A percentile compares a stretch with the other conserved stretches of the same genome.
Evolutionary conservation across 805 yeast species (phyloP).

Genomic region (Komagataella pastoris): DNA sequence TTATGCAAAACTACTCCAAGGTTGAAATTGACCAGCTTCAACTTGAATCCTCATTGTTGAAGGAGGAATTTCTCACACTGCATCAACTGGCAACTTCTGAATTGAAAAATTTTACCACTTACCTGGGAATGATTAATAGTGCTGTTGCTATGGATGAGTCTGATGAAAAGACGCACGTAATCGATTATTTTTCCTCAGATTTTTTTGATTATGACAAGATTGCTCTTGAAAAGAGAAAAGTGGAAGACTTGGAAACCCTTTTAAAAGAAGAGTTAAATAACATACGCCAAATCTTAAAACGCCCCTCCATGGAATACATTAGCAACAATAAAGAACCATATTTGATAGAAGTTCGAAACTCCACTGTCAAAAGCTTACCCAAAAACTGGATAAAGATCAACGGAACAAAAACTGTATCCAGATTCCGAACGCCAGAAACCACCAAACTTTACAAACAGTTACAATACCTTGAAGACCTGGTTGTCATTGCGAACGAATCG

Average conservation of each 20-base stretch:
- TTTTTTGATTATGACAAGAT: constrained; percentile 25
- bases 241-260: constrained; percentile 28
- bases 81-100: constrained; percentile 7
- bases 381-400: constrained; percentile 65
- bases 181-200: constrained; percentile 27
- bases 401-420: constrained; percentile 51
- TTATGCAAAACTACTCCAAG: constrained; percentile 10
- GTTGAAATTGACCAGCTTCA: constrained; percentile 14
- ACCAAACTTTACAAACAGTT: constrained; percentile 34
- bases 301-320: constrained; percentile 44
- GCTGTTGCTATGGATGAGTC: constrained; percentile 37
- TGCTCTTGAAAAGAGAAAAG: constrained; percentile 24
- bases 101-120: constrained; percentile 14
- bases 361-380: constrained; percentile 47
- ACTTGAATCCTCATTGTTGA: constrained; percentile 14
- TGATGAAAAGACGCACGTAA: constrained; percentile 29
- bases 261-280: constrained; percentile 38
- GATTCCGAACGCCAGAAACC: constrained; percentile 60
- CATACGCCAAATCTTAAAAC: constrained; percentile 30
- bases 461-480: constrained; percentile 46
- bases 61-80: not conserved
- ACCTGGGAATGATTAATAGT: constrained; percentile 37
- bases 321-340: constrained; percentile 55
- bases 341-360: constrained; percentile 61
- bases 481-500: constrained; percentile 30